These are phyloP conservation scores for Coprinopsis sp. DNA, from an alignment of 768 basidiomycete species.

Conservation along the genomic window DNA sequence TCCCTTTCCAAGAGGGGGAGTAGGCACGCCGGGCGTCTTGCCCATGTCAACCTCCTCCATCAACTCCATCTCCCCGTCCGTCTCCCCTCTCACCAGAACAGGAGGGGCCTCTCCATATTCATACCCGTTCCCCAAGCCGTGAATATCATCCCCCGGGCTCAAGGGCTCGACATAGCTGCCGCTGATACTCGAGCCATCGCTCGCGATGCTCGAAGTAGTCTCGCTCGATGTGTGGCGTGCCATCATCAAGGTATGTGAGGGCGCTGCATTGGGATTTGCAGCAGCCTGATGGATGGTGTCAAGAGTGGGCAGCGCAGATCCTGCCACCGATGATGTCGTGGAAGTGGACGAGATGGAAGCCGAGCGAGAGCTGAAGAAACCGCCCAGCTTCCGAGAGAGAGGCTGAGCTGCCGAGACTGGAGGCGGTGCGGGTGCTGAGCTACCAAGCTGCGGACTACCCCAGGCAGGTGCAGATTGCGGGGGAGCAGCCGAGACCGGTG, in stretches of 20 bases:
- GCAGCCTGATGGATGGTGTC: slow-evolving; percentile 28
- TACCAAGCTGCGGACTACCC: background rate
- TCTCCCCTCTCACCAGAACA: slow-evolving; percentile 22
- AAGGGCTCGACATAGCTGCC: slow-evolving; percentile 53
- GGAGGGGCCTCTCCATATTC: slow-evolving; percentile 22
- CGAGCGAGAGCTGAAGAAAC: slow-evolving; percentile 59
- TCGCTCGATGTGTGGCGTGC: slow-evolving; percentile 39
- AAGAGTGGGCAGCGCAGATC: slow-evolving; percentile 21
- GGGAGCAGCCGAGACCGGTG: slow-evolving; percentile 24
- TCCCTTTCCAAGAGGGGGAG: no score
- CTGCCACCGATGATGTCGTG: slow-evolving; percentile 10
- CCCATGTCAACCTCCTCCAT: no score
- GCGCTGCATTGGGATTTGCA: slow-evolving; percentile 11
- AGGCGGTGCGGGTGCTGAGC: background rate
- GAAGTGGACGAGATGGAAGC: slow-evolving; percentile 48
- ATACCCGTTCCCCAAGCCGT: slow-evolving; percentile 21
- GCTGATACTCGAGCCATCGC: no score
- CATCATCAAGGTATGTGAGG: slow-evolving; percentile 9
- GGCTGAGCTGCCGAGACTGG: slow-evolving; percentile 34
- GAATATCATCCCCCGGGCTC: slow-evolving; percentile 44
- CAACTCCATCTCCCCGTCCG: slow-evolving; percentile 4
- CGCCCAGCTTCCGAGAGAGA: slow-evolving; percentile 62
- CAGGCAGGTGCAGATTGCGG: slow-evolving; percentile 23
- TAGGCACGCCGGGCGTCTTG: no score
- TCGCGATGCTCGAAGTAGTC: slow-evolving; percentile 48